phyloP scores from a whole-genome alignment of 495 filamentous ascomycete genomes.

The Chaetomium cochliodes region DNA sequence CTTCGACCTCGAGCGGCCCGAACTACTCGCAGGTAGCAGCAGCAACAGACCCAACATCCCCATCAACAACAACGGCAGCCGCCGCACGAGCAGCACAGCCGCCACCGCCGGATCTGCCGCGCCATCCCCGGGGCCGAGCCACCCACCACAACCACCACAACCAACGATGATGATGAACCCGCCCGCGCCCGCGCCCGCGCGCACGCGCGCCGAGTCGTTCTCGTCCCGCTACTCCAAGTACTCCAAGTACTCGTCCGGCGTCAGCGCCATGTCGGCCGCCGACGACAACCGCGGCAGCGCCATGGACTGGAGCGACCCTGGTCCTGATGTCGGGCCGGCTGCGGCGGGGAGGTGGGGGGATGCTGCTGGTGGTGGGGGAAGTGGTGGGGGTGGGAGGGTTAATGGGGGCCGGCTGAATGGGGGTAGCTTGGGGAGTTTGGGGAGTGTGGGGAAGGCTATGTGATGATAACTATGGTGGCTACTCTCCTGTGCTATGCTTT shows the following conservation, averaged over 20 bases:
- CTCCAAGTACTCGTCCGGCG: conserved; percentile 41
- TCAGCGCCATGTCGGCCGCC: conserved; percentile 29
- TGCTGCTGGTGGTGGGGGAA: background rate
- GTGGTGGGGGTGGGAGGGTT: background rate
- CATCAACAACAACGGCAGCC: no score
- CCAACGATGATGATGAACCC: background rate
- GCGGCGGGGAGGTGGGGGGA: background rate
- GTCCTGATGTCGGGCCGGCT: conserved; percentile 49
- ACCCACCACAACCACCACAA: conserved; percentile 1
- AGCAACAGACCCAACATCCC: conserved; percentile 2
- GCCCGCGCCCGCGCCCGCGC: conserved; percentile 22
- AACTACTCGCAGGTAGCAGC: conserved; percentile 39
- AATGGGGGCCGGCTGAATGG: conserved; percentile 27
- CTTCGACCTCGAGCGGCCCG: conserved; percentile 62
- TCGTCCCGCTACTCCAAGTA: conserved; percentile 26
- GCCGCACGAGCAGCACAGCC: conserved; percentile 21
- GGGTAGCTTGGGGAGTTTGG: conserved; percentile 33
- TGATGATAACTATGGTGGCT: conserved; percentile 19
- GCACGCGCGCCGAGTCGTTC: conserved; percentile 39
- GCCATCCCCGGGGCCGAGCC: conserved; percentile 17
- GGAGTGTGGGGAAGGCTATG: conserved; percentile 42
- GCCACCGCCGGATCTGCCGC: background rate
- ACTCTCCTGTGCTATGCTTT: background rate
- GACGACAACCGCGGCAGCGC: conserved; percentile 32
- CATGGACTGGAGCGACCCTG: conserved; percentile 53